Base-by-base conservation (phyloP, 176 grass and related monocot genomes). In the Eleusine indica region DNA sequence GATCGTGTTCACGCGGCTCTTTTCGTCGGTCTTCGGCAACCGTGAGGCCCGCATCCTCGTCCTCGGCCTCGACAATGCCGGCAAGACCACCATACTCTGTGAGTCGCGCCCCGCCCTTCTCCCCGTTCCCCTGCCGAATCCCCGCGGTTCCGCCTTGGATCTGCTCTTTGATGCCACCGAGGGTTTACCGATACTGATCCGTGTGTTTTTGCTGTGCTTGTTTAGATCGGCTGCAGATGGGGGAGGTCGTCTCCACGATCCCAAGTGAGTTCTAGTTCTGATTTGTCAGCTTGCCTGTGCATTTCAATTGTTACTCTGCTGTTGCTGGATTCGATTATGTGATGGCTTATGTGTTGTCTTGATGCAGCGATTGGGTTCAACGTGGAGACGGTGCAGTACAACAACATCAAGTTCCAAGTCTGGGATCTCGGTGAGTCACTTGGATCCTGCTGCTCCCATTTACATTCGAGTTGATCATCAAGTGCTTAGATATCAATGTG, bases 31-130 rank as follows among this genome's bases (percentile, higher is more conserved):
- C 28, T 98, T 98, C 61, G 96, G 96, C 58, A 98, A 95, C 80
- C 93, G 91, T 80, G 93, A 98, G 90, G 96, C 96, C 68, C 96
- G 96, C 80, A 95, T 98, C 93, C 96, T 95, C 70, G 91, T 95
- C 21, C 96, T 95, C 82, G 91, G 89, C 57, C 93, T 95, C 56
- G 93, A 98, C 96, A 98, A 98, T 94, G 96, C 96, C 43, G 96
- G 96, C 6, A 98, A 98, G 85, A 98, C 96, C 77, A 98, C 96
- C 77, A 98, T 98, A 75, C 88, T 98, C 32, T 98, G 92, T 98
- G 90, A 90, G 75, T 81, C 44, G 2, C 39, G 4, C 4, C 73
- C 39, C 38, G 25, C 17, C 4, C 37, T 25, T n/a, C 5, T 37
- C 48, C 10, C 66, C 5, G 15, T 58, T 44, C n/a, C 76, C 25